Conservation (phyloP, 176 grass and related monocot species). For the Oryza longistaminata region DNA sequence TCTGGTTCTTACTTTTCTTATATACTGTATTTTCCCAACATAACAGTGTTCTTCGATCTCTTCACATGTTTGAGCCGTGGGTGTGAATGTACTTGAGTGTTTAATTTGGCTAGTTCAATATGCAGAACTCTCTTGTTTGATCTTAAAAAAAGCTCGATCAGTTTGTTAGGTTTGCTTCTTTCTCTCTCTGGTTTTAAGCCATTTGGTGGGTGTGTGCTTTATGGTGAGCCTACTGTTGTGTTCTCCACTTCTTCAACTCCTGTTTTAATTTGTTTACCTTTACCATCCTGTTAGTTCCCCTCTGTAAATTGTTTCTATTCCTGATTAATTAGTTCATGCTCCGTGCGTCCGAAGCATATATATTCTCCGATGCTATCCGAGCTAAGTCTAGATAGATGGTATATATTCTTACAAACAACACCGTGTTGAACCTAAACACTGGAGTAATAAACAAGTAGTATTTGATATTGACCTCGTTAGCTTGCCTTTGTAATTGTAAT, state of each 20-base stretch:
- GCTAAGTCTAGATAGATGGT: not conserved
- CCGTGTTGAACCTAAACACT: not conserved
- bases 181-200: not conserved
- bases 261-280: not conserved
- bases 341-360: not conserved
- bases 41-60: not conserved
- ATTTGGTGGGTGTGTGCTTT: not conserved
- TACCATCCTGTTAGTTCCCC: not conserved
- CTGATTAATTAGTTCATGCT: not conserved
- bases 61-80: slow-evolving; percentile 3
- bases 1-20: not conserved
- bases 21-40: not conserved
- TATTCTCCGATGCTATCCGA: not conserved
- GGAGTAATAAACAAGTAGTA: not conserved
- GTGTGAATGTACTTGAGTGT: not conserved
- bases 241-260: not conserved
- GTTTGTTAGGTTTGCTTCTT: not conserved
- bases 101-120: not conserved
- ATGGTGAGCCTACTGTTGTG: not conserved
- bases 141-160: not conserved
- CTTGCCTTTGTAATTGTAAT: not conserved
- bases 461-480: not conserved
- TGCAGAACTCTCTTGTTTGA: not conserved
- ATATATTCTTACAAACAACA: not conserved
- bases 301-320: not conserved